A percentile compares a stretch with the other conserved stretches of the same genome.
These are phyloP conservation scores for Epithemia pelagica DNA, from an alignment of 108 stramenopile genomes.

Conservation along the genomic window DNA sequence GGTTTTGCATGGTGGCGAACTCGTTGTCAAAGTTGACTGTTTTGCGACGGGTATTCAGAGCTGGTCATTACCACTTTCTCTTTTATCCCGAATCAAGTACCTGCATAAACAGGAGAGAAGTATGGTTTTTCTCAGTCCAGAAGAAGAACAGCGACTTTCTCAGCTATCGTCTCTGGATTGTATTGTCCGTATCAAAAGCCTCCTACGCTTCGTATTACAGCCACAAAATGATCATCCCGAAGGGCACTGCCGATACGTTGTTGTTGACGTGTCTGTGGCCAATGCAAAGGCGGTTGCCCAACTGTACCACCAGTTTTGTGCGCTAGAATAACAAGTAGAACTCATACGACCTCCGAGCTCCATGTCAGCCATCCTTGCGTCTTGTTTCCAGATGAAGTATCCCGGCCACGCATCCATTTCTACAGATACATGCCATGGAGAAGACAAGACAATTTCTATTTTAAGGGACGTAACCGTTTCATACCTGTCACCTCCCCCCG, in stretches of 20 bases:
- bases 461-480: no score
- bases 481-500: conserved; percentile 58
- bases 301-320: neutral
- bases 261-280: neutral
- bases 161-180: neutral
- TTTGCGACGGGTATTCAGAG: neutral
- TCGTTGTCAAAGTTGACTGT: conserved; percentile 8
- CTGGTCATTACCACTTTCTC: neutral
- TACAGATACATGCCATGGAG: no score
- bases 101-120: neutral
- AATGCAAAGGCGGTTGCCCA: neutral
- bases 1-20: neutral
- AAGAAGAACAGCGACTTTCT: conserved; percentile 2
- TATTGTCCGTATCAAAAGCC: neutral
- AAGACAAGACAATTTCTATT: no score
- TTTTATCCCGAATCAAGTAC: neutral
- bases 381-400: no score
- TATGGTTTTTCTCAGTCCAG: neutral
- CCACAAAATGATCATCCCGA: neutral
- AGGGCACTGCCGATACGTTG: neutral
- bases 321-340: no score
- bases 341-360: no score
- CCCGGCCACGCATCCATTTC: no score
- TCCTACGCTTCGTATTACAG: neutral
- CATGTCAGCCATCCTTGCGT: no score